A percentile compares a stretch with the other conserved stretches of the same genome.
Evolutionary conservation across 495 filamentous ascomycete genomes (phyloP).

Genomic region (Penicillium arizonense): DNA sequence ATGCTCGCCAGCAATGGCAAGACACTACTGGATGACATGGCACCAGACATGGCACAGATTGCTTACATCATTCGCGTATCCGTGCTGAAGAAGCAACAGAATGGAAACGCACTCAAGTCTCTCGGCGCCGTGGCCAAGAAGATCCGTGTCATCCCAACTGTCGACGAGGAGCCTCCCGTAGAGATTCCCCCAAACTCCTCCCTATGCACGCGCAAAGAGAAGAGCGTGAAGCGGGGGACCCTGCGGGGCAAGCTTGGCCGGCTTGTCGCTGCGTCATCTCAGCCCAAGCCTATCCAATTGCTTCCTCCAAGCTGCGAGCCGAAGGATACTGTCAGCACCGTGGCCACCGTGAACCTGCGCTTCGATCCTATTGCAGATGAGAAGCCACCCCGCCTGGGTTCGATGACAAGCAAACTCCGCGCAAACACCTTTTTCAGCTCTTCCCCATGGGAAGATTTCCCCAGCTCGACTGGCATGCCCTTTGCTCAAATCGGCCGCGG

Average conservation of each 20-base stretch:
- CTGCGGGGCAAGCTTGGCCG: conserved; percentile 74
- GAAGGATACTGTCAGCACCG: conserved; percentile 48
- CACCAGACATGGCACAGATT: conserved; percentile 78
- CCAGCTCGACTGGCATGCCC: conserved; percentile 22
- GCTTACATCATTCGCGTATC: conserved; percentile 69
- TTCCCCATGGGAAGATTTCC: conserved; percentile 55
- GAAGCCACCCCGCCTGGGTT: conserved; percentile 65
- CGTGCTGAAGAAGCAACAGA: conserved; percentile 34
- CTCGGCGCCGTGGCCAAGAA: conserved; percentile 55
- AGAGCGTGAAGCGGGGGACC: conserved; percentile 73
- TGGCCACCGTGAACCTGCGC: conserved; percentile 65
- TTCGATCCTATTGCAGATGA: conserved; percentile 68
- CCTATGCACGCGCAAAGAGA: conserved; percentile 71
- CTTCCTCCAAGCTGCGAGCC: conserved; percentile 41
- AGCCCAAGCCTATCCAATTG: conserved; percentile 70
- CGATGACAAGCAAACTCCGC: conserved; percentile 68
- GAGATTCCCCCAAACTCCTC: conserved; percentile 55
- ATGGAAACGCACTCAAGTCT: conserved; percentile 28
- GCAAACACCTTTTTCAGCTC: conserved; percentile 71
- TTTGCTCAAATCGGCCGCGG: conserved; percentile 55
- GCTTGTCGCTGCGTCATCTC: conserved; percentile 66
- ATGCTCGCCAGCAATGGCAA: conserved; percentile 50
- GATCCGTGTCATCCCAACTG: conserved; percentile 73
- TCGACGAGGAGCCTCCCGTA: conserved; percentile 75
- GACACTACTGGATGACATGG: conserved; percentile 68